A percentile compares a stretch with the other conserved stretches of the same genome.
Conservation (phyloP, 2,329 filamentous ascomycete genomes). For the Aplosporella prunicola region DNA sequence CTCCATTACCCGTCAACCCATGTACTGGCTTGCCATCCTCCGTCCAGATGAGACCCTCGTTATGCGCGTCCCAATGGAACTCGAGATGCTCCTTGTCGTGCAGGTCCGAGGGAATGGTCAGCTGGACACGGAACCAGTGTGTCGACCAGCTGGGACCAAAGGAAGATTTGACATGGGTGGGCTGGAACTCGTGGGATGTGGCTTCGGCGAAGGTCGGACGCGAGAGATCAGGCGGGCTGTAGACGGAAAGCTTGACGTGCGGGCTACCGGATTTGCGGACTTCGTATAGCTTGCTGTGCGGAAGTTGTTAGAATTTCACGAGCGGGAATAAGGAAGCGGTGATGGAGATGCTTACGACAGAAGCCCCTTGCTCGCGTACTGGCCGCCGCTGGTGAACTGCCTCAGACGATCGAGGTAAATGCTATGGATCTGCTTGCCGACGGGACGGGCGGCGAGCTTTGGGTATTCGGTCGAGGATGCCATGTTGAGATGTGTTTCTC, state of each 20-base stretch:
- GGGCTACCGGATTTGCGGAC: conserved; percentile 57
- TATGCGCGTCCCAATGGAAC: conserved; percentile 91
- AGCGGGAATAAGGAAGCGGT: neutral
- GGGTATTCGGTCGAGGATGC: conserved; percentile 22
- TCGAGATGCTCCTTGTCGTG: conserved; percentile 73
- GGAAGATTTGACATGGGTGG: conserved; percentile 62
- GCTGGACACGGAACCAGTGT: conserved; percentile 85
- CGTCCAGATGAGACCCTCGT: conserved; percentile 90
- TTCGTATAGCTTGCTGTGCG: conserved; percentile 59
- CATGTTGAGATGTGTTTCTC: conserved; percentile 24
- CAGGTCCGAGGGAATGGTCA: conserved; percentile 68
- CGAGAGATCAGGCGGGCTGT: conserved; percentile 68
- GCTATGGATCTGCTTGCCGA: conserved; percentile 53
- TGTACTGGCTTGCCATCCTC: conserved; percentile 84
- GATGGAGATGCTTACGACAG: conserved; percentile 46
- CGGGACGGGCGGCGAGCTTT: conserved; percentile 26
- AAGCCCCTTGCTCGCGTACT: conserved; percentile 64
- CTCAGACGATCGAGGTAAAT: conserved; percentile 79
- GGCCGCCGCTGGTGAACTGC: conserved; percentile 66
- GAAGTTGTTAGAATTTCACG: neutral
- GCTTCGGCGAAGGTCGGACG: conserved; percentile 85
- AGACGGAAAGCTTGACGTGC: conserved; percentile 76
- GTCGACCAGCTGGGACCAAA: conserved; percentile 97
- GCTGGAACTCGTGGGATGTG: conserved; percentile 61
- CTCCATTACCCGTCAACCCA: conserved; percentile 80